A percentile compares a stretch with the other conserved stretches of the same genome.
phyloP scores from a whole-genome alignment of 805 yeast species.

The Cyberlindnera bimundalis region DNA sequence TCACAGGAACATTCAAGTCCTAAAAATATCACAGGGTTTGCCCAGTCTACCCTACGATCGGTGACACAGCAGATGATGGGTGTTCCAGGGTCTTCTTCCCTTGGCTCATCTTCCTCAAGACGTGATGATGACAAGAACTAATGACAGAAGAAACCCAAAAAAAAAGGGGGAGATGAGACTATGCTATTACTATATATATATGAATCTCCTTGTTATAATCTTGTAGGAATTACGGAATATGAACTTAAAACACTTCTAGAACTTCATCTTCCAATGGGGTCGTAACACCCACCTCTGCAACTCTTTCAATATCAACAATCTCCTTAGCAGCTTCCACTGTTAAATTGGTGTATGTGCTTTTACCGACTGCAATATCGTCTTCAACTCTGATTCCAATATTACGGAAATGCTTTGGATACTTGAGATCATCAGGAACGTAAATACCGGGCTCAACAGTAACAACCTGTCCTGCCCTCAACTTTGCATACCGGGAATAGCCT shows the following conservation, averaged over 20 bases:
- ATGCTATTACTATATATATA: no score
- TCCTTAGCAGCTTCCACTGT: conserved; percentile 88
- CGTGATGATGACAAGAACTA: no score
- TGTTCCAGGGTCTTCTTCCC: no score
- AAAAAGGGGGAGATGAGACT: no score
- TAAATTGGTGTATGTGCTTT: conserved; percentile 51
- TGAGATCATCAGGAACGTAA: conserved; percentile 69
- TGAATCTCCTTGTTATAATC: no score
- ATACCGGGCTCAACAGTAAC: conserved; percentile 95
- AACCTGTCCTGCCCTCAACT: conserved; percentile 68
- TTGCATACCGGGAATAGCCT: conserved; percentile 49
- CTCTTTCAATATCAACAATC: conserved; percentile 70
- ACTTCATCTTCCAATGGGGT: conserved; percentile 45
- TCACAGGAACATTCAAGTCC: not conserved
- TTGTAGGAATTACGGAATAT: not conserved
- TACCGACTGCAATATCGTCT: conserved; percentile 84
- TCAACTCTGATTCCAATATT: conserved; percentile 94
- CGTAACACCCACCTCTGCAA: conserved; percentile 59
- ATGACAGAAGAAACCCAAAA: no score
- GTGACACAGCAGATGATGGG: no score
- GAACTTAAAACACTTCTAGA: conserved; percentile 22
- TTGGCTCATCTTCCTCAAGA: no score
- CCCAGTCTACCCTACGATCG: no score
- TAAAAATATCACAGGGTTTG: no score
- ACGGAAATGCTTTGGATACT: conserved; percentile 76